phyloP scores from a whole-genome alignment of 371 early-diverging fungal genomes.

The Mortierella sp. region DNA sequence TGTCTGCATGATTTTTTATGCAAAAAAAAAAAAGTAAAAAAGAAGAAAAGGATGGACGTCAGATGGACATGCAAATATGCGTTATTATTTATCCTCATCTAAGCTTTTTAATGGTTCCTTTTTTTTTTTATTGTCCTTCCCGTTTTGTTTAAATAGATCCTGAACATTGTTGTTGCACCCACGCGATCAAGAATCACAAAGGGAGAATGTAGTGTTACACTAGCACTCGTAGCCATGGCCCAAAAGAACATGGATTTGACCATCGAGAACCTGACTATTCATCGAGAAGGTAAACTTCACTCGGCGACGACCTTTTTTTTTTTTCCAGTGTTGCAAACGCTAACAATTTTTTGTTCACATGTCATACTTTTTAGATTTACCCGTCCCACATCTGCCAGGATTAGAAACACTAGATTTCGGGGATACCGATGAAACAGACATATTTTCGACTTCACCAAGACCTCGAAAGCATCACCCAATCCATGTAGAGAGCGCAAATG shows the following conservation, averaged over 20 bases:
- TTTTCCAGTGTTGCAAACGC: not conserved
- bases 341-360: too few species aligned
- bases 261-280: slow-evolving; percentile 64
- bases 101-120: not conserved
- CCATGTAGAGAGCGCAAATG: slow-evolving; percentile 20
- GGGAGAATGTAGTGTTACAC: slow-evolving; percentile 76
- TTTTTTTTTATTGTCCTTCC: not conserved
- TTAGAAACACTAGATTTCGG: slow-evolving; percentile 49
- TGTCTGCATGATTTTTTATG: not conserved
- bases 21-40: not conserved
- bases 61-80: not conserved
- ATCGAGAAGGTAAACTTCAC: slow-evolving; percentile 61
- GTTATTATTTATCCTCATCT: not conserved
- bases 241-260: slow-evolving; percentile 81
- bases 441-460: slow-evolving; percentile 29
- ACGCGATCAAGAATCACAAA: slow-evolving; percentile 68
- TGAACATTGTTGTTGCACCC: slow-evolving; percentile 63
- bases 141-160: slow-evolving; percentile 33
- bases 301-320: not conserved
- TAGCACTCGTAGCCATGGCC: slow-evolving; percentile 79
- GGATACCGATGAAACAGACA: slow-evolving; percentile 7
- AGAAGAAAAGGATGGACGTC: not conserved
- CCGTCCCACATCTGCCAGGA: slow-evolving; percentile 50
- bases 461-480: slow-evolving; percentile 32
- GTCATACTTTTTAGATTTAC: slow-evolving; percentile 53